phyloP scores from a whole-genome alignment of 148 eudicot genomes.

The Heliamphora exappendiculata region DNA sequence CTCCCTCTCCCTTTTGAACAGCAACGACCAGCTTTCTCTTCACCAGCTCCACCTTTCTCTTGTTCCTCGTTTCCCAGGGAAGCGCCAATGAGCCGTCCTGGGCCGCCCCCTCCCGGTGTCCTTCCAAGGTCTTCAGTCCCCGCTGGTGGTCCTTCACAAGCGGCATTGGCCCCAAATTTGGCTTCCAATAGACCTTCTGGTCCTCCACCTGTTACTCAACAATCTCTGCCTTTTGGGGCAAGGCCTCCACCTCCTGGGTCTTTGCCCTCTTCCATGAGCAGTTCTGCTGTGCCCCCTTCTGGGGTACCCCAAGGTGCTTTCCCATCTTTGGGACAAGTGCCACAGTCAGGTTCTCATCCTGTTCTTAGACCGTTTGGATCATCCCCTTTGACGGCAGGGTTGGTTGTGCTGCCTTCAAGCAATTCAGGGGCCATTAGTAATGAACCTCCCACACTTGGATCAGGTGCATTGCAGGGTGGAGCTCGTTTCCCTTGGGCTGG shows the following conservation, averaged over 20 bases:
- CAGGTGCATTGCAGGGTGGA: slow-evolving; percentile 45
- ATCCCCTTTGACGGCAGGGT: slow-evolving; percentile 32
- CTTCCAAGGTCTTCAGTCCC: slow-evolving; percentile 48
- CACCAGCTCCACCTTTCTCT: slow-evolving; percentile 30
- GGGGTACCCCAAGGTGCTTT: too few species aligned
- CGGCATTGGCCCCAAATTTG: slow-evolving; percentile 37
- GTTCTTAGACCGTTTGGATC: slow-evolving; percentile 45
- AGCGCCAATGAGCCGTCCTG: slow-evolving; percentile 48
- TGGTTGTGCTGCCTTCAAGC: slow-evolving; percentile 28
- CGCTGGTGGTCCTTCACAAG: slow-evolving; percentile 44
- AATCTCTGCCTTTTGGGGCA: slow-evolving; percentile 40
- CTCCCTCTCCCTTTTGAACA: slow-evolving; percentile 50
- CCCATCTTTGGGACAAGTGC: slow-evolving; percentile 28
- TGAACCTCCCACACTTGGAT: slow-evolving; percentile 50
- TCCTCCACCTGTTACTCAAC: too few species aligned
- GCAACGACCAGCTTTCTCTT: slow-evolving; percentile 48
- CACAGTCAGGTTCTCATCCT: slow-evolving; percentile 41
- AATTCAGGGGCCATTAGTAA: slow-evolving; percentile 37
- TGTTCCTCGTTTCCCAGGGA: slow-evolving; percentile 39
- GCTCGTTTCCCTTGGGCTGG: slow-evolving; percentile 54
- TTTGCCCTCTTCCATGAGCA: slow-evolving; percentile 23
- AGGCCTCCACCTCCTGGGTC: slow-evolving; percentile 54
- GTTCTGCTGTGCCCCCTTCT: slow-evolving; percentile 30
- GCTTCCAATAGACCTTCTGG: slow-evolving; percentile 43
- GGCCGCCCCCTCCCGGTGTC: slow-evolving; percentile 74